Evolutionary conservation across 148 eudicot species (phyloP).

Genomic region (Arctostaphylos glauca): DNA sequence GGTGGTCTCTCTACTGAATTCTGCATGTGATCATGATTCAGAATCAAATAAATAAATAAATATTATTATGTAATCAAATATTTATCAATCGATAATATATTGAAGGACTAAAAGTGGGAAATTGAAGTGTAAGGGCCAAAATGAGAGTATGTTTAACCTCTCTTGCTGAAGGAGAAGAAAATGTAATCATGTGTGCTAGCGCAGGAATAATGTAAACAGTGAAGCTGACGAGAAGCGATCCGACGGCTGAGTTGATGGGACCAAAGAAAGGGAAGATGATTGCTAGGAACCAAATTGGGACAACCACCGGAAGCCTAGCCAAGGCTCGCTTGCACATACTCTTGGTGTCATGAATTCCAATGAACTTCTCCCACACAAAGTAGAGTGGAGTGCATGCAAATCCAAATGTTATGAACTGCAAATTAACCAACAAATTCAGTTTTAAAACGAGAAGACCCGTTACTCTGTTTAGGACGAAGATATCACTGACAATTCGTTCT

Average conservation of each 20-base stretch:
- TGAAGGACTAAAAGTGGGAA: too few relatives aligned
- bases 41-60: background rate
- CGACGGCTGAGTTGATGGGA: slow-evolving; percentile 84
- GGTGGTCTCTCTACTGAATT: slow-evolving; percentile 82
- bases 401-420: slow-evolving; percentile 85
- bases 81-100: background rate
- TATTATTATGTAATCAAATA: background rate
- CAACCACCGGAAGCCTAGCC: slow-evolving; percentile 71
- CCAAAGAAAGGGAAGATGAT: slow-evolving; percentile 92
- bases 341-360: slow-evolving; percentile 61
- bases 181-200: slow-evolving; percentile 71
- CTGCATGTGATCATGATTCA: slow-evolving; percentile 32
- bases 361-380: slow-evolving; percentile 81
- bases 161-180: slow-evolving; percentile 52
- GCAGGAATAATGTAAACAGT: slow-evolving; percentile 86
- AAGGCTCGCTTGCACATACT: slow-evolving; percentile 59
- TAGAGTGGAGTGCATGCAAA: slow-evolving; percentile 85
- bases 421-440: background rate
- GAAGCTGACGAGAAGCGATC: slow-evolving; percentile 79
- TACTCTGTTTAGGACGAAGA: too few relatives aligned
- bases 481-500: too few relatives aligned
- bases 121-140: too few relatives aligned
- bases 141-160: slow-evolving; percentile 34
- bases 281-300: slow-evolving; percentile 79
- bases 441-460: too few relatives aligned